A percentile compares a stretch with the other conserved stretches of the same genome.
These are phyloP conservation scores for Naganishia randhawae DNA, from an alignment of 768 basidiomycete species.

Conservation along the genomic window DNA sequence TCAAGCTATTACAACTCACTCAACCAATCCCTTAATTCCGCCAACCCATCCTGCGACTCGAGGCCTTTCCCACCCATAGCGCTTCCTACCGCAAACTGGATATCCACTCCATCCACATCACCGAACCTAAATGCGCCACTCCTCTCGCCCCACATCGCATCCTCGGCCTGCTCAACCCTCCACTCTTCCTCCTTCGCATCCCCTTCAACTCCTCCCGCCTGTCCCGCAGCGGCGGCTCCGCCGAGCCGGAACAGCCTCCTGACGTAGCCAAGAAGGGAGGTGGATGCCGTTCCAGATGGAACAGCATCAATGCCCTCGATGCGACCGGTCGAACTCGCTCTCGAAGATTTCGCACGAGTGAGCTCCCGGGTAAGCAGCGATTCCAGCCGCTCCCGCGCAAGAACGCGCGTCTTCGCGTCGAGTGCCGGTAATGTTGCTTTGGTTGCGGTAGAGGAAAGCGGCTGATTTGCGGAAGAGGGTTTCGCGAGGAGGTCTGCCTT, in stretches of 20 bases:
- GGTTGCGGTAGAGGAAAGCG: slow-evolving; percentile 13
- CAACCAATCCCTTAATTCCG: slow-evolving; percentile 37
- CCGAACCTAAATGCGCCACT: slow-evolving; percentile 43
- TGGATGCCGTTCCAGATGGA: background rate
- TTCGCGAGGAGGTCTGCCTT: slow-evolving; percentile 43
- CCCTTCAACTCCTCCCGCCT: slow-evolving; percentile 27
- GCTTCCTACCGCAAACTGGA: slow-evolving; percentile 37
- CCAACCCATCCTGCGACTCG: slow-evolving; percentile 40
- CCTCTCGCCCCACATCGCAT: slow-evolving; percentile 46
- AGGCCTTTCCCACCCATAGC: slow-evolving; percentile 20
- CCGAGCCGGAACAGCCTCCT: slow-evolving; percentile 32
- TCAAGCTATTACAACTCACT: slow-evolving; percentile 26
- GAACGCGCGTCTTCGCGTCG: slow-evolving; percentile 29
- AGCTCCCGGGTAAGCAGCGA: slow-evolving; percentile 46
- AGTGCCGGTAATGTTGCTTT: slow-evolving; percentile 28
- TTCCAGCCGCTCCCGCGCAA: slow-evolving; percentile 37
- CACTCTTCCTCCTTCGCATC: slow-evolving; percentile 30
- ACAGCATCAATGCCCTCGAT: slow-evolving; percentile 43
- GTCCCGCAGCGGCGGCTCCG: background rate
- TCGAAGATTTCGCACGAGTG: slow-evolving; percentile 43
- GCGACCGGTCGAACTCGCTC: slow-evolving; percentile 35
- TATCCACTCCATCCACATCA: slow-evolving; percentile 47
- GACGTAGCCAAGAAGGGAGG: background rate
- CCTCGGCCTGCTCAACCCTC: slow-evolving; percentile 40
- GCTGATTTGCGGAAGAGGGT: slow-evolving; percentile 30